Evolutionary conservation across 148 eudicot genomes (phyloP), one percentile per base, ranked within the genome.

Genomic region (Linanthus parryae): DNA sequence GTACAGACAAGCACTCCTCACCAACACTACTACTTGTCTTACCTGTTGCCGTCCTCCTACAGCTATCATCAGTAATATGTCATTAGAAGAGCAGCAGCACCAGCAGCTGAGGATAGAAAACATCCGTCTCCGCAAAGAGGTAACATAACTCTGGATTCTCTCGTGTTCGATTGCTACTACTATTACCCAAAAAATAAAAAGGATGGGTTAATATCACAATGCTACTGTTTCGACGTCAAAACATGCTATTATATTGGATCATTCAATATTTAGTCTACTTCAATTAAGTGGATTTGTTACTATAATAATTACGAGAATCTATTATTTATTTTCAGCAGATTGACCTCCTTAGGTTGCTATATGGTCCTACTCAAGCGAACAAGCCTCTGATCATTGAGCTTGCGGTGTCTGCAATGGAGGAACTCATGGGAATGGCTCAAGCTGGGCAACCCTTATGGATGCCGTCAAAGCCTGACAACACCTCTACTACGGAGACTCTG

Each of bases 1-100:
- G 62, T 90, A 75, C 74, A 90, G 83, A 58, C 95, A 90, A 67
- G 95, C 97, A 51, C 77, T 90, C 1, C n/a, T n/a, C n/a, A n/a
- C n/a, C n/a, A 73, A 73, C 74, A 90, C 75, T 55, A 92, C 92
- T 21, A 73, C 84, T 18, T 90, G 97, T 55, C 97, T 95, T 25
- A 85, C 74, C 66, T 90, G 97, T 29, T 95, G 97, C 16, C 88
- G 97, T 16, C 92, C 97, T n/a, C n/a, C n/a, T n/a, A n/a, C n/a
- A 0, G 92, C 92, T 20, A 83, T 88, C 26, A 76, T 85, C 39
- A 95, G 97, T 14, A 95, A 90, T 66, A 90, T 90, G 97, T 90
- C 97, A 21, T 90, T 82, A 28, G 97, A 90, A 18, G 97, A 90
- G 71, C 97, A 90, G 61, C 97, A 90, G 44, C 54, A 90, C 69